Evolutionary conservation across 331 rosid genomes (phyloP), one percentile per base, ranked within the genome.

Genomic region (Malus hybrid): DNA sequence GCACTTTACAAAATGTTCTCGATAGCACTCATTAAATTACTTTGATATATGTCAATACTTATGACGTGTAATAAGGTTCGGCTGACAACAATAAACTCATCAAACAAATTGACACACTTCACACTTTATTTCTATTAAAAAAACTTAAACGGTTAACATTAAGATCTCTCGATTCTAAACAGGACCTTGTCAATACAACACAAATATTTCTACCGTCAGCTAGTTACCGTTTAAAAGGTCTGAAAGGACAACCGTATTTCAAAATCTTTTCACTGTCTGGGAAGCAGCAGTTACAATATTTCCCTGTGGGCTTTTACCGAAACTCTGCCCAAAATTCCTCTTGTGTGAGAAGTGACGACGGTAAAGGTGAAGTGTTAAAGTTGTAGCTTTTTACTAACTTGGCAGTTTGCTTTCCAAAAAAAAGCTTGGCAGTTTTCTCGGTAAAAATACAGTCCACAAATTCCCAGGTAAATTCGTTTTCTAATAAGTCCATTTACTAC

Each of bases 211-310:
- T 1, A 44, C 50, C 1, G 15, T 44, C 2, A 44, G 65, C 74
- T 64, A 76, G 67, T 82, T 79, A 82, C 97, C 92, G 92, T 93
- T 89, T 69, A 44, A 78, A 79, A 78, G 73, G 91, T 93, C 88
- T 66, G 52, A 78, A 79, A 80, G 70, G 16, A 83, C 85, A 79
- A 71, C 55, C 85, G 79, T 73, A 62, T 56, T n/a, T 66, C 80
- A 73, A 76, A 74, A 64, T 52, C 18, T 14, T 1, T 9, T 11
- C 29, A 6, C 34, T 46, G 73, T 33, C 29, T 57, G 6, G 76
- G 55, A 27, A 46, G 52, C 18, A 20, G 62, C 12, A 14, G 42
- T 74, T 33, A 32, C 20, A 79, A 70, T 75, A 61, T 72, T 70
- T 61, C 34, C 74, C 24, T 10, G 70, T 65, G 77, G 72, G 72